Conservation (phyloP, 1,284 basidiomycete genomes). For the Pyrrhoderma lamaoense region DNA sequence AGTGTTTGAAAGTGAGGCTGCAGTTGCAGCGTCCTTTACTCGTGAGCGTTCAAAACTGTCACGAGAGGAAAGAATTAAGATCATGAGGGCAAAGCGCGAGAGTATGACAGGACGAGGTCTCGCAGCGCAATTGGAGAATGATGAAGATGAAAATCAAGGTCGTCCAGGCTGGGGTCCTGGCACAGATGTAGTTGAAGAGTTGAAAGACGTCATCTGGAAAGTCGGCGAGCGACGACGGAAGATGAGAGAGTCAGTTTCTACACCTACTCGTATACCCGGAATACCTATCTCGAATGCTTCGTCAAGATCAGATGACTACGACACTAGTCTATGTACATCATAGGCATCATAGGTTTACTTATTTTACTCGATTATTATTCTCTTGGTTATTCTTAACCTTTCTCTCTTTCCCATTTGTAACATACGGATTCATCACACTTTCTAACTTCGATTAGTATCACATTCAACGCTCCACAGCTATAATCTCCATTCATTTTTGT, state of each 20-base stretch:
- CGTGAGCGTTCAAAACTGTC: slow-evolving; percentile 56
- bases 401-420: neutral
- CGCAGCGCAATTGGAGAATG: slow-evolving; percentile 9
- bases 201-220: slow-evolving; percentile 79
- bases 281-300: neutral
- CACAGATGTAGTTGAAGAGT: slow-evolving; percentile 72
- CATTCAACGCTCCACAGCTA: neutral
- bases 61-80: slow-evolving; percentile 62
- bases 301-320: slow-evolving; percentile 4
- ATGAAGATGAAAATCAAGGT: neutral
- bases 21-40: slow-evolving; percentile 33
- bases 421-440: neutral
- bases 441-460: neutral
- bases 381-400: neutral
- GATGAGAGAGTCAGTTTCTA: slow-evolving; percentile 27
- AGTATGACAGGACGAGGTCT: slow-evolving; percentile 21
- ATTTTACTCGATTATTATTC: neutral
- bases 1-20: slow-evolving; percentile 62
- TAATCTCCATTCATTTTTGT: neutral
- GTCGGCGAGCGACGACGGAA: slow-evolving; percentile 61
- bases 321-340: slow-evolving; percentile 11
- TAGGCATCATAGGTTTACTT: slow-evolving; percentile 5
- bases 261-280: slow-evolving; percentile 1
- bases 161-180: slow-evolving; percentile 53
- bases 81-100: slow-evolving; percentile 49